Evolutionary conservation across 805 yeast species (phyloP), one percentile per base, ranked within the genome.

Genomic region (Schwanniomyces vanrijiae): DNA sequence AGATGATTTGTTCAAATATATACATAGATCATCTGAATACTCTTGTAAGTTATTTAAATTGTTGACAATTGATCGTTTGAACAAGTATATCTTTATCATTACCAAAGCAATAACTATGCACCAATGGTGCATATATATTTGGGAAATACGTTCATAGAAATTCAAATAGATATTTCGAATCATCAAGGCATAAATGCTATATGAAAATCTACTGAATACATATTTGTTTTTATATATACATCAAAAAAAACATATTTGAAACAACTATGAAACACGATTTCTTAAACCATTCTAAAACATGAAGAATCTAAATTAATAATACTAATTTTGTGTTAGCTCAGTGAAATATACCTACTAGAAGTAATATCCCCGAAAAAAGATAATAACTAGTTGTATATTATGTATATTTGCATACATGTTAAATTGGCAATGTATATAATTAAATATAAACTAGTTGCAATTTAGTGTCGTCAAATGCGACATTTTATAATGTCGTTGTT

Each of bases 61-160:
- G 8, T 68, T 29, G 7, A 50, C 35, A 49, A 11, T 59, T 43
- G 86, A 70, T 4, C 52, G 59, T 16, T 75, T 68, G 55, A 90
- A 87, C 1, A 90, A 59, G 2, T 72, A 54, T 2, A 91, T 55
- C 56, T 90, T 90, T 3, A 88, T 51, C 1, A 83, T 66, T 8
- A 86, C 69, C 1, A 92, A 61, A 0, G 80, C 53, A 11, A 84
- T 48, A 1, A 81, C 57, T 0, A 90, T 48, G 0, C 95, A 77
- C 57, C 79, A 81, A 48, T 81, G 77, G 58, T 89, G 87, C 18
- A 88, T 58, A 81, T 87, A 82, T 7, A 79, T 62, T 56, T 88
- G 94, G 3, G 88, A 75, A 5, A 86, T 53, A 40, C 79, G 60
- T 49, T 85, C 90, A 16, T 62, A 57, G 3, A 82, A 60, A 38